A percentile compares a stretch with the other conserved stretches of the same genome.
These are phyloP conservation scores for Xylaria longipes DNA, from an alignment of 495 filamentous ascomycete species.

Conservation along the genomic window DNA sequence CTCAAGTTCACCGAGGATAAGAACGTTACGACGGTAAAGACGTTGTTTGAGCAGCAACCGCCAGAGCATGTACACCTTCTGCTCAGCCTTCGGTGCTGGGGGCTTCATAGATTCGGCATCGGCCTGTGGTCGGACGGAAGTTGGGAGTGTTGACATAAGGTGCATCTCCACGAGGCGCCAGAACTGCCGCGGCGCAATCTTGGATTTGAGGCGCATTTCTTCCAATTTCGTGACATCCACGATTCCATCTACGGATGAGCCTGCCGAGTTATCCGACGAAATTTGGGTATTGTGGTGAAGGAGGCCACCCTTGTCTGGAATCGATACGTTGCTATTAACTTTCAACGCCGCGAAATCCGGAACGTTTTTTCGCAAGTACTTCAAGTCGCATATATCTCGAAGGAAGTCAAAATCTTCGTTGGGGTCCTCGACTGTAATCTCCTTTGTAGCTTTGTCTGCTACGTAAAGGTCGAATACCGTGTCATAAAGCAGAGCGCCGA, in stretches of 20 bases:
- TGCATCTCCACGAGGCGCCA: constrained; percentile 85
- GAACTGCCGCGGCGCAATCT: constrained; percentile 90
- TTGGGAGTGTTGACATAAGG: constrained; percentile 76
- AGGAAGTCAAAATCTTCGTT: constrained; percentile 94
- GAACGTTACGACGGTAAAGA: constrained; percentile 77
- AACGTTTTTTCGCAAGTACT: constrained; percentile 61
- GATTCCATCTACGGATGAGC: constrained; percentile 47
- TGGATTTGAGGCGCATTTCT: constrained; percentile 66
- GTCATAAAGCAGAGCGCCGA: constrained; percentile 82
- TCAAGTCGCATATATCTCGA: constrained; percentile 81
- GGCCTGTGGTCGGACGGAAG: constrained; percentile 60
- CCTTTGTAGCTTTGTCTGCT: constrained; percentile 65
- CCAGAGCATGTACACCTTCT: constrained; percentile 77
- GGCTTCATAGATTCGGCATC: constrained; percentile 31
- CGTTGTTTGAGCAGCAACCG: constrained; percentile 81
- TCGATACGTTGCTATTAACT: constrained; percentile 52
- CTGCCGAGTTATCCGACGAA: constrained; percentile 28
- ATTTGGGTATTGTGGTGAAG: constrained; percentile 60
- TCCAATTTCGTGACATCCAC: constrained; percentile 64
- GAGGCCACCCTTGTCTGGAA: constrained; percentile 47
- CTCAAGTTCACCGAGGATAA: constrained; percentile 80
- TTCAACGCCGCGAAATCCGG: constrained; percentile 60
- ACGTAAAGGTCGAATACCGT: constrained; percentile 72
- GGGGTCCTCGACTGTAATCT: constrained; percentile 95
- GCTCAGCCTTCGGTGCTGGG: constrained; percentile 41